phyloP scores from a whole-genome alignment of 805 yeast species.

The Torulaspora franciscae region DNA sequence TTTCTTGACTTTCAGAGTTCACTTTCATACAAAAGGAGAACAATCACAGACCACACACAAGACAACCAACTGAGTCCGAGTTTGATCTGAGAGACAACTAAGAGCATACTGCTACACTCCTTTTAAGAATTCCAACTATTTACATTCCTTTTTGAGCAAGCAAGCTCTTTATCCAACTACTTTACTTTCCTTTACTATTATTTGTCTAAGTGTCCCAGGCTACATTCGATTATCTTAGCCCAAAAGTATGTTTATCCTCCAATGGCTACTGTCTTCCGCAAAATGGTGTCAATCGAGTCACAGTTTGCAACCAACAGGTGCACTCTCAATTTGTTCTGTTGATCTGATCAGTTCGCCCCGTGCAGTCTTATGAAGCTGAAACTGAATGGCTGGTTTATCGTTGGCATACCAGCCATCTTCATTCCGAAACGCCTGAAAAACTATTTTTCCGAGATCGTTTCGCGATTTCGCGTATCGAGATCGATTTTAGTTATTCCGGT shows the following conservation, averaged over 20 bases:
- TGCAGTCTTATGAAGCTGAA: neutral
- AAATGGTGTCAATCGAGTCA: neutral
- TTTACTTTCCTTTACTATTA: constrained; percentile 18
- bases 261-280: neutral
- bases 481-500: neutral
- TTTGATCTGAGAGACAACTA: neutral
- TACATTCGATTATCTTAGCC: neutral
- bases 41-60: neutral
- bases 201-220: neutral
- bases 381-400: neutral
- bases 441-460: constrained; percentile 6
- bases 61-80: neutral
- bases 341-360: neutral
- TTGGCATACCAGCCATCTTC: constrained; percentile 2
- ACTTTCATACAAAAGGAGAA: constrained; percentile 4
- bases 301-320: neutral
- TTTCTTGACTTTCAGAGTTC: neutral
- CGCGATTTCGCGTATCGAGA: constrained; percentile 7
- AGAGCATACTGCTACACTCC: constrained; percentile 10
- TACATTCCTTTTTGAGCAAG: constrained; percentile 33
- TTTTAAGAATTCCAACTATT: constrained; percentile 32
- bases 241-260: constrained; percentile 6
- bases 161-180: constrained; percentile 18
- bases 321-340: neutral
- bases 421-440: constrained; percentile 1